Base-by-base conservation (phyloP, 805 yeast genomes). In the Wickerhamomyces chaumierensis region DNA sequence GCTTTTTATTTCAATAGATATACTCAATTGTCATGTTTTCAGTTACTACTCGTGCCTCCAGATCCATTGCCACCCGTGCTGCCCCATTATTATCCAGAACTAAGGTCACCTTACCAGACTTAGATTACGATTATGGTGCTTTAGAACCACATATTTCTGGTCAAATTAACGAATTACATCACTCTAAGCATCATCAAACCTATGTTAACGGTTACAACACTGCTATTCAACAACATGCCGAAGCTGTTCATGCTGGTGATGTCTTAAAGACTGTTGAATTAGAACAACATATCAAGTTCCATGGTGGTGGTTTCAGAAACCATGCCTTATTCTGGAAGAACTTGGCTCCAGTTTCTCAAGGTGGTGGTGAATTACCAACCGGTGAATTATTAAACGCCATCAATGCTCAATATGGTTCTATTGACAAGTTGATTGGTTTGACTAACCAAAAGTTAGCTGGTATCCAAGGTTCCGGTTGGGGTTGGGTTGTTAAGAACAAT, bases 401-500 rank as follows among this genome's bases (percentile, higher is more conserved):
- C 43, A 53, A 58, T 36, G 65, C 62, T 33, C 78, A 81, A 57
- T 85, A 71, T 55, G 95, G 95, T 28, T 69, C 79, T 15, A 62
- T 81, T 43, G 95, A 87, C 50, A 69, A 68, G 40, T 68, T 87
- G 61, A 75, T 78, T 43, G 51, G 62, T 32, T 53, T 71, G 42
- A 74, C 88, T 48, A 86, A 85, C 61, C 51, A 72, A 33, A 73
- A 76, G 57, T 65, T 86, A 52, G 94, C 94, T 29, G 92, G 92
- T 41, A 72, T 86, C 52, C 95, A 86, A 65, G 96, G 96, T 57
- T 81, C 95, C 5, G 96, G 96, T 35, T 86, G 96, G 96, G 92
- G 92, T 25, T 86, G 88, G 69, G 68, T 86, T 47, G 94, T 78
- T 51, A 82, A 81, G 73, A 81, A 85, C 70, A 69, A 73, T 56